These are phyloP conservation scores for Saxophila tyrrhenica DNA, from an alignment of 495 filamentous ascomycete species.

Conservation along the genomic window DNA sequence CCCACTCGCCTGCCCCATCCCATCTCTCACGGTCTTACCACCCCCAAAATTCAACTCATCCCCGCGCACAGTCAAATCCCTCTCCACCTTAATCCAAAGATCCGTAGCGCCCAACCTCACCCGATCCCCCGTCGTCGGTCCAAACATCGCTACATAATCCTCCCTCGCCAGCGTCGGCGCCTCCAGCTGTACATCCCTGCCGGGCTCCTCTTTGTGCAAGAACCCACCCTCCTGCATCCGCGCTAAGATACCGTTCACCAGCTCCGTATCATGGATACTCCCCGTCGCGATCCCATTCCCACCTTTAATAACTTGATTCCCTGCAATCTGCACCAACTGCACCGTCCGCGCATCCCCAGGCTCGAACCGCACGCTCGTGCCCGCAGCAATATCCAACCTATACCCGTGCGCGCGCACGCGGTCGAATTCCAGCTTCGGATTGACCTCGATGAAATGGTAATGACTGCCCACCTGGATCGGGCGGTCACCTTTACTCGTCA, in stretches of 20 bases:
- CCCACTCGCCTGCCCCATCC: constrained; percentile 89
- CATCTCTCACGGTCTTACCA: constrained; percentile 87
- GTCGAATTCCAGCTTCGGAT: constrained; percentile 85
- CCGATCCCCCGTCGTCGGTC: constrained; percentile 77
- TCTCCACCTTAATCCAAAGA: constrained; percentile 87
- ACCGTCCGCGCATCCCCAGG: constrained; percentile 90
- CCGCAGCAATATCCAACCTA: constrained; percentile 80
- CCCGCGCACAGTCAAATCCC: constrained; percentile 72
- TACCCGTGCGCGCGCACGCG: constrained; percentile 74
- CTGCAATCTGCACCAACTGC: constrained; percentile 82
- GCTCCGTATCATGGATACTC: constrained; percentile 45
- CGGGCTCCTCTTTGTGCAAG: constrained; percentile 57
- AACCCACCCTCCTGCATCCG: constrained; percentile 63
- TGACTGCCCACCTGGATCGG: constrained; percentile 91
- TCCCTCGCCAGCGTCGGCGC: constrained; percentile 61
- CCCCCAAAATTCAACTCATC: constrained; percentile 96
- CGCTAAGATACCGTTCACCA: constrained; percentile 52
- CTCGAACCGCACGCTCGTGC: constrained; percentile 89
- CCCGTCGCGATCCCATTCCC: constrained; percentile 75
- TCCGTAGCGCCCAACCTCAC: constrained; percentile 76
- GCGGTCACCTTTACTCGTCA: constrained; percentile 81
- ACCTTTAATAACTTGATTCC: constrained; percentile 68
- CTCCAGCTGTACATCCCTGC: constrained; percentile 44
- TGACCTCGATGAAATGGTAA: constrained; percentile 93
- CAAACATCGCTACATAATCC: constrained; percentile 80